These are phyloP conservation scores for Pisolithus orientalis DNA, from an alignment of 768 basidiomycete species.

Conservation along the genomic window DNA sequence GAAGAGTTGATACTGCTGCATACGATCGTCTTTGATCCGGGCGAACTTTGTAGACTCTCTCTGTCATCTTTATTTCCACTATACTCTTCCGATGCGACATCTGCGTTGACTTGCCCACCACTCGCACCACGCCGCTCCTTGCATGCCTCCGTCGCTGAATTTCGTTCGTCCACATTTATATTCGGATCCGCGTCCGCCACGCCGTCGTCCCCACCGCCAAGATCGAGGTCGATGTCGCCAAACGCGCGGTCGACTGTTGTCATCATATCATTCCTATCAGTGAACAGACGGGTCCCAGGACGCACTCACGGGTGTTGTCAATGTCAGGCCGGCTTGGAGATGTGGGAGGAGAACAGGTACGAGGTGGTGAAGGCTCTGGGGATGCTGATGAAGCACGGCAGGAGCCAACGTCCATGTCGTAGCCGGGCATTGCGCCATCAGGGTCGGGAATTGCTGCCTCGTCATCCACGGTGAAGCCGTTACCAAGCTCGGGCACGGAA, in stretches of 20 bases:
- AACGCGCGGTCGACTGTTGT: neutral
- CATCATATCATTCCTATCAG: neutral
- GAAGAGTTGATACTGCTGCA: neutral
- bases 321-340: neutral
- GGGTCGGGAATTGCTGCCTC: neutral
- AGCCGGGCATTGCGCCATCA: neutral
- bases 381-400: neutral
- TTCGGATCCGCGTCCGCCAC: neutral
- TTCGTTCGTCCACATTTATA: neutral
- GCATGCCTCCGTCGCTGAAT: neutral
- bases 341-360: neutral
- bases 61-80: neutral
- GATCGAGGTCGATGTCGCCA: neutral
- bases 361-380: neutral
- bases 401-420: neutral
- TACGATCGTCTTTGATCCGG: neutral
- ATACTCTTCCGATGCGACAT: neutral
- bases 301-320: no score
- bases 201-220: no score
- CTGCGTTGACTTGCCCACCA: neutral
- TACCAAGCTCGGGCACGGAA: neutral
- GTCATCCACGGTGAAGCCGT: neutral
- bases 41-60: neutral
- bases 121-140: neutral
- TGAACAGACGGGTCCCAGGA: neutral